Conservation (phyloP, 192 early-diverging fungal species). For the Coemansia sp. region DNA sequence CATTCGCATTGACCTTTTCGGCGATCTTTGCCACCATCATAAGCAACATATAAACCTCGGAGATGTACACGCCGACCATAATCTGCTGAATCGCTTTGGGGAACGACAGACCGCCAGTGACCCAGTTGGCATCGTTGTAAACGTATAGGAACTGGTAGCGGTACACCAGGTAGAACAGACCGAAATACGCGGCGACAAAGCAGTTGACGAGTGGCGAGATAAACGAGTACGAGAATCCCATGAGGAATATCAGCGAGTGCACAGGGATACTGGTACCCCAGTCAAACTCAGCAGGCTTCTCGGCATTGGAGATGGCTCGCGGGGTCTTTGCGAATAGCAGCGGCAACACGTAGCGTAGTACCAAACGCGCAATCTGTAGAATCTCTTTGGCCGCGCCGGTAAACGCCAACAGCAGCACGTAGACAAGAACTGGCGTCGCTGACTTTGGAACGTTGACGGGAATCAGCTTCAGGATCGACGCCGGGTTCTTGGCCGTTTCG, state of each 20-base stretch:
- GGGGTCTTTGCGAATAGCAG: slow-evolving; percentile 75
- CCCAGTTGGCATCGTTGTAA: slow-evolving; percentile 62
- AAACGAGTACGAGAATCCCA: slow-evolving; percentile 79
- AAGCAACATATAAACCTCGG: slow-evolving; percentile 75
- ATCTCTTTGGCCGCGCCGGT: slow-evolving; percentile 71
- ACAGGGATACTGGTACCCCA: slow-evolving; percentile 70
- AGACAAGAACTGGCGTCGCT: slow-evolving; percentile 83
- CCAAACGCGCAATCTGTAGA: slow-evolving; percentile 67
- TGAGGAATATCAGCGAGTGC: slow-evolving; percentile 72
- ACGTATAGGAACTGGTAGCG: slow-evolving; percentile 85
- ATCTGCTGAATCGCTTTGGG: slow-evolving; percentile 66
- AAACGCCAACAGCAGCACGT: slow-evolving; percentile 77
- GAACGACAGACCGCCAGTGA: slow-evolving; percentile 72
- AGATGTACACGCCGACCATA: slow-evolving; percentile 75
- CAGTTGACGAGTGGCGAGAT: slow-evolving; percentile 82
- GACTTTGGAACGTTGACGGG: slow-evolving; percentile 68
- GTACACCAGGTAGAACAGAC: slow-evolving; percentile 76
- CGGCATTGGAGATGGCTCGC: slow-evolving; percentile 63
- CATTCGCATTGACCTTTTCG: slow-evolving; percentile 43
- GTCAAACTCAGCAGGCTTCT: slow-evolving; percentile 60
- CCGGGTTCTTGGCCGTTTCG: slow-evolving; percentile 33
- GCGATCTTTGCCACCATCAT: slow-evolving; percentile 66
- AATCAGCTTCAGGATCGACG: slow-evolving; percentile 56
- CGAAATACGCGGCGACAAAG: slow-evolving; percentile 79
- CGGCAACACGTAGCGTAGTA: slow-evolving; percentile 65